phyloP scores from a whole-genome alignment of 768 basidiomycete genomes.

The Lentinula lateritia region DNA sequence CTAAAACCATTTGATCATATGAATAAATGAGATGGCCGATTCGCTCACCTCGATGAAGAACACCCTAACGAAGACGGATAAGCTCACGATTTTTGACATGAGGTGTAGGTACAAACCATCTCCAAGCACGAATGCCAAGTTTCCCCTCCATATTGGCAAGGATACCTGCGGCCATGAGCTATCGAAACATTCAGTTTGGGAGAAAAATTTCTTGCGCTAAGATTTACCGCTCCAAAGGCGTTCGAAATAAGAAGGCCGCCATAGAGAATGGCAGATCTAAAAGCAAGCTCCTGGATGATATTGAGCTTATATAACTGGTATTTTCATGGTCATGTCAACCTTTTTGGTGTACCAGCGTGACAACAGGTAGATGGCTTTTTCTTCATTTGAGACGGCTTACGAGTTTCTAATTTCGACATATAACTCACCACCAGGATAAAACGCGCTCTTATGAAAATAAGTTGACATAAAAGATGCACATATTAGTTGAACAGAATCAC shows the following conservation, averaged over 20 bases:
- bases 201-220: background rate
- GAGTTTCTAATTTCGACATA: background rate
- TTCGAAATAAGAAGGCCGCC: conserved; percentile 57
- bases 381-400: background rate
- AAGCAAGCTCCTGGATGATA: conserved; percentile 50
- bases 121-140: conserved; percentile 63
- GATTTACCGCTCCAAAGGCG: conserved; percentile 58
- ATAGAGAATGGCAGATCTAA: conserved; percentile 57
- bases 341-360: conserved; percentile 58
- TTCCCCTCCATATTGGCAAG: conserved; percentile 63
- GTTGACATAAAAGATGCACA: background rate
- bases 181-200: background rate
- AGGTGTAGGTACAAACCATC: conserved; percentile 42
- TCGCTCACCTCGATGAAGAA: conserved; percentile 60
- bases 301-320: background rate
- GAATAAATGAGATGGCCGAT: background rate
- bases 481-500: conserved; percentile 15
- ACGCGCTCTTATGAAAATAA: conserved; percentile 37
- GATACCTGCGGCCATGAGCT: conserved; percentile 75
- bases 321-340: conserved; percentile 20
- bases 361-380: conserved; percentile 30
- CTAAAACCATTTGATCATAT: conserved; percentile 21
- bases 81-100: background rate
- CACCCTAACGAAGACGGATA: conserved; percentile 33
- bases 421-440: conserved; percentile 54